Base-by-base conservation (phyloP, 345 rosid genomes). In the Linum usitatissimum region DNA sequence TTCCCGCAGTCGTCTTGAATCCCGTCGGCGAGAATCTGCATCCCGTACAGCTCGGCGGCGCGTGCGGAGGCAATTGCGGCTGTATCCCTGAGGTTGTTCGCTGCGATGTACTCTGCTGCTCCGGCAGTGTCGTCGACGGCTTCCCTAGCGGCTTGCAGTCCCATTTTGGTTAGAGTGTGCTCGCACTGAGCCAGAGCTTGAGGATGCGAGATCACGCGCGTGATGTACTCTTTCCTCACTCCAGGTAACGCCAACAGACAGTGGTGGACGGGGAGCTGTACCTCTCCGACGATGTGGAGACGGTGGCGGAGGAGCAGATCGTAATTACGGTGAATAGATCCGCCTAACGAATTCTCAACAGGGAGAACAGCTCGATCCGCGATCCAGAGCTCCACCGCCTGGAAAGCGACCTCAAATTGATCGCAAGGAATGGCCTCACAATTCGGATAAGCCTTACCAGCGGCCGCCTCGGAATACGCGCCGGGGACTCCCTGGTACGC, bases 401-500 rank as follows among this genome's bases (percentile, higher is more conserved):
- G 90, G 71, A 93, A 93, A 14, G 96, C 99, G 1, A 88, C 97
- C 68, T 93, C 99, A 18, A 93, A 93, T 70, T 93, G 97, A 70
- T 93, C 99, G 51, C 99, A 93, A 5, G 99, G 99, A 17, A 87
- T 86, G 13, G 99, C 90, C 70, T 93, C 90, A 45, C 99, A 93
- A 38, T 84, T 80, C 0, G 96, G 92, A 63, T 90, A 93, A 4
- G 99, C 99, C 73, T 89, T 93, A 5, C 96, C 99, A 0, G 97
- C 96, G 0, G 97, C 99, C 8, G 97, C 97, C 71, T 93, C 99
- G 0, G 99, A 93, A 58, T 93, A 93, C 0, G 99, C 99, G 0
- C 99, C 99, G 2, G 99, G 99, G 14, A 84, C 99, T 39, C 99
- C 99, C 74, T 93, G 99, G 65, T 93, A 93, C 0, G 99, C 97